phyloP scores from a whole-genome alignment of 768 basidiomycete genomes.

The Trametes cubensis region DNA sequence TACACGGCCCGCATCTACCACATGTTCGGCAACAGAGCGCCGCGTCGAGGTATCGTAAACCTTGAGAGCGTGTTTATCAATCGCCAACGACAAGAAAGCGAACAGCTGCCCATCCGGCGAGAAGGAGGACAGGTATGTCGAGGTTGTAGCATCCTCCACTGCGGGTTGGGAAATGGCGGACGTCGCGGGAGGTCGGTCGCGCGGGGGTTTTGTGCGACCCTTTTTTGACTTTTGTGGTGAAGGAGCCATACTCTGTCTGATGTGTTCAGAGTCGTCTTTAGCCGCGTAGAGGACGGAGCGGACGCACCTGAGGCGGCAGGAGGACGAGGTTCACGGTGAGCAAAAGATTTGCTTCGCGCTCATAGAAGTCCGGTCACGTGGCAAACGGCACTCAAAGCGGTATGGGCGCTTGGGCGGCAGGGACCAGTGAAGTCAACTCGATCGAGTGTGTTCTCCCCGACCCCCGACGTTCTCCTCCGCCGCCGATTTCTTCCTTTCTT shows the following conservation, averaged over 20 bases:
- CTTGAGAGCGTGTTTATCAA: slow-evolving; percentile 73
- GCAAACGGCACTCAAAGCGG: background rate
- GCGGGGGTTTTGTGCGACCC: slow-evolving; percentile 52
- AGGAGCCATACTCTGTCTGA: slow-evolving; percentile 25
- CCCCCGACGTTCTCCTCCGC: background rate
- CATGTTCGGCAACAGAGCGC: slow-evolving; percentile 59
- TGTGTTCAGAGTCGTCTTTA: background rate
- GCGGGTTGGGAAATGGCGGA: slow-evolving; percentile 59
- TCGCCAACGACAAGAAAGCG: slow-evolving; percentile 62
- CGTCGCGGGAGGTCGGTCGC: slow-evolving; percentile 54
- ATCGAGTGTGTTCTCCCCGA: slow-evolving; percentile 9
- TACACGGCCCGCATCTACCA: slow-evolving; percentile 57
- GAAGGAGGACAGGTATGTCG: slow-evolving; percentile 56
- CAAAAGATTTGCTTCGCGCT: slow-evolving; percentile 24
- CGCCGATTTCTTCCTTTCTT: slow-evolving; percentile 1
- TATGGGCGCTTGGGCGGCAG: background rate
- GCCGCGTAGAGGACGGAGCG: background rate
- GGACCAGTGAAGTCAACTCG: slow-evolving; percentile 11
- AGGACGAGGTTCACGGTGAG: slow-evolving; percentile 15
- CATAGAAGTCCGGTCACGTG: slow-evolving; percentile 14
- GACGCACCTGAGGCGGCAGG: slow-evolving; percentile 12
- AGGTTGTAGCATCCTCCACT: slow-evolving; percentile 48
- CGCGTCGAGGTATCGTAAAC: slow-evolving; percentile 62
- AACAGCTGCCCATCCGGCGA: slow-evolving; percentile 59
- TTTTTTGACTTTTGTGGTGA: slow-evolving; percentile 51